Conservation (phyloP, 495 filamentous ascomycete species). For the Daldinia childiae region DNA sequence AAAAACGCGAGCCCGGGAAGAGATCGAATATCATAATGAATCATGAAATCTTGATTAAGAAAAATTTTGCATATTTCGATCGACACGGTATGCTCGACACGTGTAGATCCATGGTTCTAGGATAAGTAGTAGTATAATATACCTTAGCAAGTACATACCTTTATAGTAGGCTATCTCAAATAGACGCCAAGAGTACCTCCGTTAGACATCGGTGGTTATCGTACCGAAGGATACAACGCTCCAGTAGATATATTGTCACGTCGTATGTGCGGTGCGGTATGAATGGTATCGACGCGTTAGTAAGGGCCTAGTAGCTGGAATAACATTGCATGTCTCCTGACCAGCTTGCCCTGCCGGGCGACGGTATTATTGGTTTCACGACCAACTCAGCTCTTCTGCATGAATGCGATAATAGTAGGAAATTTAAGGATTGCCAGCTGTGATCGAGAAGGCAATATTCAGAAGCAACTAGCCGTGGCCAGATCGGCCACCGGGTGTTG, state of each 20-base stretch:
- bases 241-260: not conserved
- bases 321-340: constrained; percentile 16
- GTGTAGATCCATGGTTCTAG: not conserved
- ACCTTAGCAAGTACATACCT: too few species aligned
- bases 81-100: not conserved
- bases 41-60: constrained; percentile 6
- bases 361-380: constrained; percentile 25
- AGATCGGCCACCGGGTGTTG: constrained; percentile 39
- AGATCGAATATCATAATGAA: constrained; percentile 11
- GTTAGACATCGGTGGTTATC: constrained; percentile 2
- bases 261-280: not conserved
- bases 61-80: not conserved
- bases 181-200: not conserved
- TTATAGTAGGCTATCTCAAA: not conserved
- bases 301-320: not conserved
- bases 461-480: constrained; percentile 37
- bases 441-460: constrained; percentile 36
- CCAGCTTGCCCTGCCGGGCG: constrained; percentile 22
- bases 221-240: not conserved
- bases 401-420: constrained; percentile 30
- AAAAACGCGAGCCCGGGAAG: not conserved
- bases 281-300: not conserved
- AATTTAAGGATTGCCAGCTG: constrained; percentile 37
- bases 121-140: too few species aligned
- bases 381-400: constrained; percentile 24